These are phyloP conservation scores for Dryas drummondii DNA, from an alignment of 306 rosid species.

Conservation along the genomic window DNA sequence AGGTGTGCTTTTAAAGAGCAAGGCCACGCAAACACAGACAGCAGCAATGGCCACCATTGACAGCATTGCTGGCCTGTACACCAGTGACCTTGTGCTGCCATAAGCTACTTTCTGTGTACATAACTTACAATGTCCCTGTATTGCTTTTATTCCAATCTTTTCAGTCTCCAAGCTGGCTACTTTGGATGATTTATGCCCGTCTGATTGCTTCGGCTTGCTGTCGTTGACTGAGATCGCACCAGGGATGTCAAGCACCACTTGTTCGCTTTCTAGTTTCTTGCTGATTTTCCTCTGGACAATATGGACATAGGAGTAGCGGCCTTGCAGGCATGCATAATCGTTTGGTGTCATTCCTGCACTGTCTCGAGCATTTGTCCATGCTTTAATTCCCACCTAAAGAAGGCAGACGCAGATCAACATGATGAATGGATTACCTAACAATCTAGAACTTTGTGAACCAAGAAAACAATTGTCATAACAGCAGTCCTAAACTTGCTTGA, in stretches of 20 bases:
- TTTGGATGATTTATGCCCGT: conserved; percentile 32
- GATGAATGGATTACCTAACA: neutral
- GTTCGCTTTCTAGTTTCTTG: conserved; percentile 39
- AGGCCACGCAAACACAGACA: conserved; percentile 85
- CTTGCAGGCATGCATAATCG: conserved; percentile 70
- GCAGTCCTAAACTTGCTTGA: neutral
- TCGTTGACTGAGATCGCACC: conserved; percentile 35
- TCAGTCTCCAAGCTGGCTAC: conserved; percentile 56
- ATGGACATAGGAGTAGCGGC: conserved; percentile 61
- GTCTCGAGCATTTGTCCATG: conserved; percentile 74
- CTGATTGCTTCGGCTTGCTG: conserved; percentile 44
- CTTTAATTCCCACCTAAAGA: conserved; percentile 77
- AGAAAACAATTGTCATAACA: neutral
- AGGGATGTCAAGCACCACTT: conserved; percentile 70
- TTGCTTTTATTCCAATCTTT: conserved; percentile 27
- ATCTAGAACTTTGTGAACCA: neutral
- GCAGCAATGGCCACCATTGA: conserved; percentile 85
- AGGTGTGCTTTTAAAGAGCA: conserved; percentile 83
- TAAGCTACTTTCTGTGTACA: conserved; percentile 53
- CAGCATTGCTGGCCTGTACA: conserved; percentile 78
- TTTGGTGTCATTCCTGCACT: conserved; percentile 58
- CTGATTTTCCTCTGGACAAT: conserved; percentile 60
- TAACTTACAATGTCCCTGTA: conserved; percentile 32
- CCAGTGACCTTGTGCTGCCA: conserved; percentile 43
- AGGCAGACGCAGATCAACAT: conserved; percentile 10